These are phyloP conservation scores for Epicoccum nigrum DNA, from an alignment of 2,329 filamentous ascomycete species.

Conservation along the genomic window DNA sequence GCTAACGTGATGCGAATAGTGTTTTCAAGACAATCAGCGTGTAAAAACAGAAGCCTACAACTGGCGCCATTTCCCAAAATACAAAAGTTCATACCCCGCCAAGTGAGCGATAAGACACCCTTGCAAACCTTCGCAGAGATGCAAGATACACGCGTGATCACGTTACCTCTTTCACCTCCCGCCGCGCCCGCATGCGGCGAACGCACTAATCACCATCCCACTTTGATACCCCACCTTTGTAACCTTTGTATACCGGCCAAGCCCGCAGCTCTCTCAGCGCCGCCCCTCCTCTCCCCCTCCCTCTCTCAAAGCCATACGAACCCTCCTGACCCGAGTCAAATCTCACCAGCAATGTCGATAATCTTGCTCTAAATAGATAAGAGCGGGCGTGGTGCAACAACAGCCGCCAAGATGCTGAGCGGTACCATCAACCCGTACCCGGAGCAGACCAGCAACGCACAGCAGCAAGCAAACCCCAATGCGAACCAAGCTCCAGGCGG, in stretches of 20 bases:
- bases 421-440: background rate
- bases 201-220: slow-evolving; percentile 1
- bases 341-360: too few species aligned
- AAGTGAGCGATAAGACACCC: background rate
- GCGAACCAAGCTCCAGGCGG: too few species aligned
- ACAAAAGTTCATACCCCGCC: background rate
- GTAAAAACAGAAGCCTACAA: slow-evolving; percentile 22
- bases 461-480: background rate
- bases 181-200: slow-evolving; percentile 2
- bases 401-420: background rate
- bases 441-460: slow-evolving; percentile 14
- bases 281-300: background rate
- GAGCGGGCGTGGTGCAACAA: too few species aligned
- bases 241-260: background rate
- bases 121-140: background rate
- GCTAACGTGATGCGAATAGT: slow-evolving; percentile 24
- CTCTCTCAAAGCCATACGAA: too few species aligned
- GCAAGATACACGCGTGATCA: slow-evolving; percentile 21
- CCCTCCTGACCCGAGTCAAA: too few species aligned
- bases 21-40: slow-evolving; percentile 52
- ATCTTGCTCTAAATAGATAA: too few species aligned
- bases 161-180: slow-evolving; percentile 20
- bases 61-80: too few species aligned
- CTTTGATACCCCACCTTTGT: background rate
- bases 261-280: background rate